These are phyloP conservation scores for Phalaenopsis aphrodite DNA, from an alignment of 106 monocot genomes.

Conservation along the genomic window DNA sequence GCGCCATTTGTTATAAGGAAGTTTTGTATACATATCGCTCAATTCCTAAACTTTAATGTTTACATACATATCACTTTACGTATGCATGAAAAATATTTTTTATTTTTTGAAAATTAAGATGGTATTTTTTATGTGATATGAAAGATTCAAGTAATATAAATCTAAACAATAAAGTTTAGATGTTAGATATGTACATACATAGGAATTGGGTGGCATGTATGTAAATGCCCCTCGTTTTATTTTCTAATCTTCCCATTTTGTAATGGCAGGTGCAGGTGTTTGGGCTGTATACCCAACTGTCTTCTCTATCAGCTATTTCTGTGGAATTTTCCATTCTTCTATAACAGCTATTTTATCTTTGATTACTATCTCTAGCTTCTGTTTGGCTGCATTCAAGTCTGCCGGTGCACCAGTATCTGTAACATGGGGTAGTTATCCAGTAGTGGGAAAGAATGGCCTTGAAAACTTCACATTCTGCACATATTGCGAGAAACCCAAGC, in stretches of 20 bases:
- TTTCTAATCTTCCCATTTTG: neutral
- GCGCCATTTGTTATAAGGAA: too few species aligned
- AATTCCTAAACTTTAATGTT: too few species aligned
- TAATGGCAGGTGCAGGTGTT: constrained; percentile 69
- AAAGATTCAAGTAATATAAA: too few species aligned
- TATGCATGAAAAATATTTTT: too few species aligned
- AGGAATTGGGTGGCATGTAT: too few species aligned
- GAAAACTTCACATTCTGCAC: constrained; percentile 71
- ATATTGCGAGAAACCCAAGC: constrained; percentile 82
- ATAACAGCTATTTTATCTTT: constrained; percentile 53
- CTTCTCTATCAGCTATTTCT: constrained; percentile 61
- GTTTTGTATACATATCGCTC: too few species aligned
- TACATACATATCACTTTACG: too few species aligned
- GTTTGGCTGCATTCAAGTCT: constrained; percentile 53
- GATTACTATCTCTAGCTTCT: constrained; percentile 54
- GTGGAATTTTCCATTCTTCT: constrained; percentile 59
- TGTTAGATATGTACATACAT: too few species aligned
- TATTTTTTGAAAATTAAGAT: too few species aligned
- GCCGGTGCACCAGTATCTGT: constrained; percentile 46
- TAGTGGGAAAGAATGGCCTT: constrained; percentile 53
- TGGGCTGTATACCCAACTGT: constrained; percentile 79
- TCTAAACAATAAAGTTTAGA: too few species aligned
- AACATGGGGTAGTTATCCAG: constrained; percentile 73
- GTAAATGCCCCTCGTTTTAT: too few species aligned
- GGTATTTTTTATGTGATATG: too few species aligned